These are phyloP conservation scores for Ensete glaucum DNA, from an alignment of 176 grass and related monocot genomes.

Conservation along the genomic window DNA sequence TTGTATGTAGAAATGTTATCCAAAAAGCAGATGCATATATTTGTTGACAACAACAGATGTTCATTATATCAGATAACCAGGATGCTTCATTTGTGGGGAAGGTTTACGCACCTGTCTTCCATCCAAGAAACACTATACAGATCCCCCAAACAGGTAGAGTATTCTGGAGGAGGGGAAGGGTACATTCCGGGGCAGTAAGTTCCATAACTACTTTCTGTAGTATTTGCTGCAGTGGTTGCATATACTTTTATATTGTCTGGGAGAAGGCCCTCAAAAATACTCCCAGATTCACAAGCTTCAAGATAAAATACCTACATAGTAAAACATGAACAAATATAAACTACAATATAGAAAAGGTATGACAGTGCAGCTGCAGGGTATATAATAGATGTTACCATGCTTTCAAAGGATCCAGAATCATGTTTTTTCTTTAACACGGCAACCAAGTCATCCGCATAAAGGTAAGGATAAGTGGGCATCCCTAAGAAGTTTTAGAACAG, in stretches of 20 bases:
- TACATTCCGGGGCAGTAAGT: conserved; percentile 80
- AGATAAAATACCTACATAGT: conserved; percentile 76
- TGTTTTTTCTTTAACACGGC: conserved; percentile 76
- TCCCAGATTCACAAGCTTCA: conserved; percentile 90
- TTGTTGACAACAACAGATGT: too few relatives aligned
- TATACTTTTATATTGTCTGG: conserved; percentile 71
- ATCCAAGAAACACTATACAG: conserved; percentile 91
- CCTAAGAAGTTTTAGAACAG: conserved; percentile 29
- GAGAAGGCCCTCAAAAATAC: conserved; percentile 80
- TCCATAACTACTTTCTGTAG: conserved; percentile 90
- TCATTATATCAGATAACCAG: not conserved
- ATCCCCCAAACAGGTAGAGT: conserved; percentile 86
- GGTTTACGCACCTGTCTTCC: conserved; percentile 75
- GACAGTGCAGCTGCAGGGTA: not conserved
- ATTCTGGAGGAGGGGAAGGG: conserved; percentile 60
- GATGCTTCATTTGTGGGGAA: too few relatives aligned
- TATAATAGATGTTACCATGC: conserved; percentile 40
- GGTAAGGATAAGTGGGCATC: conserved; percentile 88
- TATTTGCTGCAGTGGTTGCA: conserved; percentile 80
- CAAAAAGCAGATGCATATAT: too few relatives aligned
- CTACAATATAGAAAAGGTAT: not conserved
- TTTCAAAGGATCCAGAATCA: conserved; percentile 74
- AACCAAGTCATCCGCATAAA: conserved; percentile 72
- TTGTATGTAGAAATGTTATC: too few relatives aligned
- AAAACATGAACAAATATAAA: not conserved